Percentiles rank a stretch among this genome's conserved stretches.
Evolutionary conservation across 108 stramenopile genomes (phyloP).

Genomic region (Epipyxis sp.): DNA sequence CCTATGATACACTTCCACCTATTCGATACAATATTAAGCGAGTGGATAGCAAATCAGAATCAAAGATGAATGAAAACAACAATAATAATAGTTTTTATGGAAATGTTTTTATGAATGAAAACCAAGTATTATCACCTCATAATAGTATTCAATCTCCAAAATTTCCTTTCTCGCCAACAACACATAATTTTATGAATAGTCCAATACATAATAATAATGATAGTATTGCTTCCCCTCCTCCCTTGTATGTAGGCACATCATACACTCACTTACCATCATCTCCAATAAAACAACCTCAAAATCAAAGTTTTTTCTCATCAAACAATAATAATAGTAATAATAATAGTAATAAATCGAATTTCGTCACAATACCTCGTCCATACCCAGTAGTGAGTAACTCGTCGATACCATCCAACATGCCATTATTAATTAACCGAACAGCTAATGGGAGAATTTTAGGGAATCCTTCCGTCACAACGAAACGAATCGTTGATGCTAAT

Average conservation of each 20-base stretch:
- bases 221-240: background rate
- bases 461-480: background rate
- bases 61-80: background rate
- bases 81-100: background rate
- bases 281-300: background rate
- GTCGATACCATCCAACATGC: too few relatives aligned
- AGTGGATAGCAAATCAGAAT: background rate
- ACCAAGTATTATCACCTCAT: background rate
- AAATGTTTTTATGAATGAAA: background rate
- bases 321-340: too few relatives aligned
- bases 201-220: background rate
- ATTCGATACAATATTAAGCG: background rate
- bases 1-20: background rate
- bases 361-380: constrained; percentile 1
- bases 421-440: constrained; percentile 6
- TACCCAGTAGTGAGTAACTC: background rate
- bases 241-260: too few relatives aligned
- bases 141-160: too few relatives aligned
- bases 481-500: background rate
- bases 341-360: too few relatives aligned
- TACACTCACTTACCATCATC: background rate
- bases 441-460: constrained; percentile 24
- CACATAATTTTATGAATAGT: background rate
- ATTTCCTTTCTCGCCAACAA: background rate
- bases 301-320: background rate